Evolutionary conservation across 2,329 filamentous ascomycete species (phyloP).

Genomic region (Chalaropsis ovoidea): DNA sequence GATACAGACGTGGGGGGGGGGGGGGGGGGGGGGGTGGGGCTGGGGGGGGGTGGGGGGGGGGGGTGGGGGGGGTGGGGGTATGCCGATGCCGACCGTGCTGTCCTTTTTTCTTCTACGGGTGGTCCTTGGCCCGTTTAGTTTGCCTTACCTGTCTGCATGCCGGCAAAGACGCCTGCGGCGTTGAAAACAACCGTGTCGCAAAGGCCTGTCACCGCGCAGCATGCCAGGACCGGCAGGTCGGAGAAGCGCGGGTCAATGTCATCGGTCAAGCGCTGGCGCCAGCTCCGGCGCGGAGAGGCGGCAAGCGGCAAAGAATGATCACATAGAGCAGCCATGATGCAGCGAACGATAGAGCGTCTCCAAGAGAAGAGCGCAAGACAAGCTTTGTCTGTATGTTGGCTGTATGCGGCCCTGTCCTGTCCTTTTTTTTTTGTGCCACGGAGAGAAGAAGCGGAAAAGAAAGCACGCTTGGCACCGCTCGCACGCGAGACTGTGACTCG

Average conservation of each 20-base stretch:
- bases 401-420: too few species aligned
- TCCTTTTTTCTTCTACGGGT: not conserved
- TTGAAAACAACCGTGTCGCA: conserved; percentile 37
- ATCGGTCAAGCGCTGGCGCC: conserved; percentile 16
- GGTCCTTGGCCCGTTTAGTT: not conserved
- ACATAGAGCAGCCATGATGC: not conserved
- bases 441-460: not conserved
- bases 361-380: too few species aligned
- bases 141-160: conserved; percentile 34
- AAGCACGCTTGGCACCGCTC: not conserved
- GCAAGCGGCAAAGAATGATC: not conserved
- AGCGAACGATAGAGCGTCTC: not conserved
- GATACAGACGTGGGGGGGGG: not conserved
- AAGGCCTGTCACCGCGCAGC: conserved; percentile 35
- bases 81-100: too few species aligned
- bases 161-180: conserved; percentile 35
- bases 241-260: conserved; percentile 25
- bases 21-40: too few species aligned
- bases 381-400: not conserved
- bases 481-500: too few species aligned
- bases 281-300: conserved; percentile 3
- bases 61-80: too few species aligned
- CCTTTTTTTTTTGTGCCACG: not conserved
- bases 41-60: too few species aligned
- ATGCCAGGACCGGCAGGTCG: conserved; percentile 35